Conservation (phyloP, 176 grass and related monocot species). For the Cenchrus purpureus region DNA sequence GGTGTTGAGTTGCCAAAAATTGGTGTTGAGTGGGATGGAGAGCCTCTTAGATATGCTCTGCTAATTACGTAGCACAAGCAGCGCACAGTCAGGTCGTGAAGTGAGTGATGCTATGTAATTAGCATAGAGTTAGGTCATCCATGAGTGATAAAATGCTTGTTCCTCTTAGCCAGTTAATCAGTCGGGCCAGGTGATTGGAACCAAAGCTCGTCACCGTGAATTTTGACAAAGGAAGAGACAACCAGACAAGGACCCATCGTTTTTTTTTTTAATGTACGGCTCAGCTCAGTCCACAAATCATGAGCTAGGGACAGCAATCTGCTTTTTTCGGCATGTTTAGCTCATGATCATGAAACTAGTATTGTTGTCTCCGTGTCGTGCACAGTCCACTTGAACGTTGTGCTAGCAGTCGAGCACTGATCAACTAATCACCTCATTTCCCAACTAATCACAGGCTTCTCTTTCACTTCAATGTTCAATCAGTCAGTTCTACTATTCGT, state of each 20-base stretch:
- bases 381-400: background rate
- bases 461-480: background rate
- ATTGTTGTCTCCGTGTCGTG: background rate
- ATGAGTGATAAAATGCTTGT: background rate
- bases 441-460: background rate
- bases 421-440: background rate
- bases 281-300: background rate
- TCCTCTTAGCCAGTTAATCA: background rate
- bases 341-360: constrained; percentile 3
- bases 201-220: background rate
- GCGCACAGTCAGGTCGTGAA: too few relatives aligned
- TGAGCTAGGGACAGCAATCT: background rate
- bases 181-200: background rate
- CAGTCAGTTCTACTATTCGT: background rate
- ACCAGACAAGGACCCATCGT: background rate
- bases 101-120: background rate
- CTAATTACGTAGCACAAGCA: too few relatives aligned
- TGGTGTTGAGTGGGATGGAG: too few relatives aligned
- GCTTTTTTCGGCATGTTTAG: background rate
- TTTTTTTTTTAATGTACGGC: background rate
- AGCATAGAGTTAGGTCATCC: background rate
- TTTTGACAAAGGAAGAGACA: background rate
- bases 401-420: background rate
- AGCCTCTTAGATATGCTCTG: too few relatives aligned
- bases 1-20: too few relatives aligned